Base-by-base conservation (phyloP, 495 filamentous ascomycete genomes). In the Wilcoxina mikolae region DNA sequence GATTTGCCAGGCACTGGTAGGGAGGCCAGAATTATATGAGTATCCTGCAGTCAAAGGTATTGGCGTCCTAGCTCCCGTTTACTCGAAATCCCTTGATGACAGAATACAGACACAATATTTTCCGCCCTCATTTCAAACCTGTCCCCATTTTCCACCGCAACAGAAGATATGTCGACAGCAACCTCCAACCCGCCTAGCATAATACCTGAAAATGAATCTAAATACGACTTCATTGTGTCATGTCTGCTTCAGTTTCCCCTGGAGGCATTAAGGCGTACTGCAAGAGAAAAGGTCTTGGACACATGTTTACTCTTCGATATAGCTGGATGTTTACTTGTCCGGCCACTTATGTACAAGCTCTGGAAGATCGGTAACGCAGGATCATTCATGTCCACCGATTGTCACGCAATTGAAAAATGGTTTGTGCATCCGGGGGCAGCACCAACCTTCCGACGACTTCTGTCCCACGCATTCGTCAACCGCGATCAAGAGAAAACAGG, bases 201-300 rank as follows among this genome's bases (percentile, higher is more conserved):
- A 24, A 35, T 35, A 10, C n/a, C 27, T 12, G 29, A 48, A 5
- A 35, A 29, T 23, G 46, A n/a, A 50, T n/a, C 10, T 45, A n/a
- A 18, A 27, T 56, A 54, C 35, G 23, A 45, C 23, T 58, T 65
- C 48, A 10, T 64, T 7, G 12, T 64, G 15, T 51, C 56, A 38
- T 61, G 57, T 18, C 56, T 65, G 4, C 9, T 51, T 25, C 44
- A 53, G 24, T 65, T 55, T 46, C 62, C 62, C 0, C 41, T 56
- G 0, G 61, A 65, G 22, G 55, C 55, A 17, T 48, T 65, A 10
- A 65, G 56, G 24, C 51, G 62, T 27, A 22, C 31, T 29, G 15
- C 51, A 9, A 46, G 62, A 42, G 62, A 65, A 29, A 64, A 26
- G 33, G 56, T 65, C 26, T 49, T 65, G 26, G 62, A 65, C 43